Evolutionary conservation across 2,329 filamentous ascomycete genomes (phyloP), one percentile per base, ranked within the genome.

Genomic region (Ophiostoma himal-ulmi): DNA sequence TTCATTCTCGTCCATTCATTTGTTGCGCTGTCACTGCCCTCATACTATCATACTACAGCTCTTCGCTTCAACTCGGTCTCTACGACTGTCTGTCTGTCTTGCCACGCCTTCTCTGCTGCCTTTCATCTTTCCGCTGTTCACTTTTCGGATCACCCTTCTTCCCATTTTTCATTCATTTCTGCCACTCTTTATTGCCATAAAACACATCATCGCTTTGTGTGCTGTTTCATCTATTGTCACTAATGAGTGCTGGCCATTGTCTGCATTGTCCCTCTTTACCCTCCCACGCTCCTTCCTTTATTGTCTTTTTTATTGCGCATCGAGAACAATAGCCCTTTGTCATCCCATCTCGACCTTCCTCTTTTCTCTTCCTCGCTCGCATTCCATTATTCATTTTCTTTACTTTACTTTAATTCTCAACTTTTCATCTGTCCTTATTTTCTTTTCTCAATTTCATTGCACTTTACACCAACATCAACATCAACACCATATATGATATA

Each of bases 221-320:
- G 14, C 36, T 65, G 62, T 65, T 65, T 39, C 11, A 22, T 65
- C 60, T 6, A 37, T 22, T 65, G 62, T 22, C 34, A 13, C 11
- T 17, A 20, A 62, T 62, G 5, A 4, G 57, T 17, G 57, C 36
- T 62, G 17, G 36, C 54, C 67, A 70, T 70, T 68, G 62, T 70
- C 70, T 22, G 10, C 62, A 65, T 65, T 39, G 62, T 65, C 36
- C 20, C 34, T 39, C 20, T n/a, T 7, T 22, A 14, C 52, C 52
- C 22, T 44, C 30, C 30, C 30, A 30, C 37, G 37, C 37, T 10
- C 37, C 10, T 13, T 48, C 44, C 44, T 48, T 2, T 44, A 14
- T 44, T 44, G 41, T 13, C 11, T 64, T 36, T 11, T 10, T n/a
- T 39, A 65, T 65, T 65, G 20, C 41, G 62, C 36, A 65, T 41